Percentiles rank a stretch among this genome's conserved stretches.
These are phyloP conservation scores for Blepharisma stoltei DNA, from an alignment of 73 alveolate genomes.

Conservation along the genomic window DNA sequence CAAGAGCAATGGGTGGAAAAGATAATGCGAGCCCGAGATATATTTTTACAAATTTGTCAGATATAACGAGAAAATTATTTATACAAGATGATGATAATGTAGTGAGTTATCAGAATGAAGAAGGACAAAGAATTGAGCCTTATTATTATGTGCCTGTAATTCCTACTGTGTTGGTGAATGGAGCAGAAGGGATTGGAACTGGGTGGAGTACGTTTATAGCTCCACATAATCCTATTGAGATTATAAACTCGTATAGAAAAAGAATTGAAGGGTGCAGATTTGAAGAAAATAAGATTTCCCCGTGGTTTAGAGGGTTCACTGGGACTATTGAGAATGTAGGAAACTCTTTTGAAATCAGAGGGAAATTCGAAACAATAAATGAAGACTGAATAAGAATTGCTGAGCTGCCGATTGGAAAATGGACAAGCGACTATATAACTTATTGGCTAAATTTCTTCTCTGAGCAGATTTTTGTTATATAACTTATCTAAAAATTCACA, in stretches of 20 bases:
- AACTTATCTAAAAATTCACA: too few relatives aligned
- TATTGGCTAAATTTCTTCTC: too few relatives aligned
- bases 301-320: slow-evolving; percentile 89
- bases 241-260: slow-evolving; percentile 76
- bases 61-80: slow-evolving; percentile 86
- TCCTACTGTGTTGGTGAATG: slow-evolving; percentile 97
- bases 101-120: slow-evolving; percentile 96
- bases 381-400: slow-evolving; percentile 79
- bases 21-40: slow-evolving; percentile 99
- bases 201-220: slow-evolving; percentile 98
- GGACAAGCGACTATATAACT: slow-evolving; percentile 95
- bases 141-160: slow-evolving; percentile 97
- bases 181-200: slow-evolving; percentile 99
- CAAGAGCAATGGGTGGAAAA: slow-evolving; percentile 97
- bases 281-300: slow-evolving; percentile 49
- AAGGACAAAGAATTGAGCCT: slow-evolving; percentile 99
- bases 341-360: slow-evolving; percentile 74
- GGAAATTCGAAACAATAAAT: slow-evolving; percentile 70
- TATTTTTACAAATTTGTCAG: slow-evolving; percentile 90
- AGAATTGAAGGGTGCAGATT: slow-evolving; percentile 74
- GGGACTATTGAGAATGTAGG: slow-evolving; percentile 72
- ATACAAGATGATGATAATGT: slow-evolving; percentile 94
- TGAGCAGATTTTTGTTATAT: too few relatives aligned
- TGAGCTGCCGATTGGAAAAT: slow-evolving; percentile 93
- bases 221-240: slow-evolving; percentile 93